Evolutionary conservation across 805 yeast genomes (phyloP), one percentile per base, ranked within the genome.

Genomic region (Pichia exigua): DNA sequence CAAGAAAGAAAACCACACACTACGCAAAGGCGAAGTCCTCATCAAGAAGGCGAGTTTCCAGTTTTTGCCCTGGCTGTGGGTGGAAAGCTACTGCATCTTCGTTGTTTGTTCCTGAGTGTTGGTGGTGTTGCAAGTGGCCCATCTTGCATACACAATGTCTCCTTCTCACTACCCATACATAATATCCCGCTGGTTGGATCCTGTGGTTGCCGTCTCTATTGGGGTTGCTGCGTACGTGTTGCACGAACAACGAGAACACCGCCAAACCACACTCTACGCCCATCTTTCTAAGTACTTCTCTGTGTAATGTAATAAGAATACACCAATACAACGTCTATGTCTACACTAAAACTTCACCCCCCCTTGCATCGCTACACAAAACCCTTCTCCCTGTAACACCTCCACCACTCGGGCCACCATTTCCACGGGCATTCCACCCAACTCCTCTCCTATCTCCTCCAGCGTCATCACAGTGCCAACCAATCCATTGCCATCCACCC

Each of bases 181-280:
- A 49, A 68, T 79, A 15, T 73, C 45, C 42, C 75, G 84, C 60
- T 68, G 72, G 55, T 63, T 76, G 11, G 95, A 86, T 62, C 89
- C 92, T 6, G 27, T 83, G 2, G 76, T 83, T 55, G 91, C 85
- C 2, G 60, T 85, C 3, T 62, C 73, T 0, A 74, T 85, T 2
- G 95, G 95, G 1, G 73, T 76, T 0, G 66, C 77, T 9, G 79
- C 89, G 5, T 86, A 81, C 63, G 82, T 77, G 56, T 67, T 81
- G 11, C 81, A 82, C 57, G 95, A 86, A 62, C 67, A 62, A 53
- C 72, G 86, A 57, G 73, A 42, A 18, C 22, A n/a, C 44, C 22
- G 26, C 11, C n/a, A 15, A 8, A 6, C 26, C 30, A 13, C 26
- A 5, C 22, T 18, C 22, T 20, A 38, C 22, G 13, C 22, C 41